phyloP scores from a whole-genome alignment of 305 asterid species.

The Solanum hybrid region DNA sequence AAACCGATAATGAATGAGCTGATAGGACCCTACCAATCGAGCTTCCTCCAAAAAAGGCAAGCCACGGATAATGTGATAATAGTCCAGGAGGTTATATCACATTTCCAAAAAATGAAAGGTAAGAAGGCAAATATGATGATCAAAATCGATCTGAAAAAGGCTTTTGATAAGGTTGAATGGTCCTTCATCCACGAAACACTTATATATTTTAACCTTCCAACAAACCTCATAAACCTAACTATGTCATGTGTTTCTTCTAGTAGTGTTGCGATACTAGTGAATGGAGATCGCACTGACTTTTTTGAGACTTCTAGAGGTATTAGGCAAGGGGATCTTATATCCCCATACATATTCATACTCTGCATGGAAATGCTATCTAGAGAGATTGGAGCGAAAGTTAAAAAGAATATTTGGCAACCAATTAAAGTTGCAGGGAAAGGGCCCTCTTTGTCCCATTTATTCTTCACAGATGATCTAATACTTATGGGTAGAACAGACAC shows the following conservation, averaged over 20 bases:
- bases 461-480: not conserved
- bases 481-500: not conserved
- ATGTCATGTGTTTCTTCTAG: not conserved
- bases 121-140: not conserved
- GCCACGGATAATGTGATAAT: not conserved
- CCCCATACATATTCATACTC: not conserved
- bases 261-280: not conserved
- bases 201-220: not conserved
- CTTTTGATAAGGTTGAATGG: not conserved
- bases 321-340: not conserved
- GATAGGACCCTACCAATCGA: not conserved
- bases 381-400: not conserved
- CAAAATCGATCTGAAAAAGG: not conserved
- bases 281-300: not conserved
- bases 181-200: not conserved
- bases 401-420: not conserved
- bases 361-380: not conserved
- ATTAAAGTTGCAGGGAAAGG: not conserved
- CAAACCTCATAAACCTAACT: not conserved
- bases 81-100: not conserved
- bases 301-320: not conserved
- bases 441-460: not conserved
- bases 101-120: not conserved
- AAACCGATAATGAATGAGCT: not conserved
- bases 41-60: not conserved